Evolutionary conservation across 257 asterid genomes (phyloP).

Genomic region (Ophiorrhiza pumila): DNA sequence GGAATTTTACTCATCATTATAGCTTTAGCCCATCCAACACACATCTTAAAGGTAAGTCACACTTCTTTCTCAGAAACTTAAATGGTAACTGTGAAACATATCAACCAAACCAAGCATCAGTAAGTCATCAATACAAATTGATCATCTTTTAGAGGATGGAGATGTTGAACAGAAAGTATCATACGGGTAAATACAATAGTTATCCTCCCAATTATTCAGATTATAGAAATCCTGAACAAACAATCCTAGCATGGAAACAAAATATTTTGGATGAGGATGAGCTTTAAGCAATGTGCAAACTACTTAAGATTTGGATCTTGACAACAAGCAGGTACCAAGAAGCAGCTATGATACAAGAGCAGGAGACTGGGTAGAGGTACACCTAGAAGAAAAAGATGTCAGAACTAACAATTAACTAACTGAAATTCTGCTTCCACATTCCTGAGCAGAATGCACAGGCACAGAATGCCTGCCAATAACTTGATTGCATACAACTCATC

Average conservation of each 20-base stretch:
- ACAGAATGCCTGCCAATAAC: not conserved
- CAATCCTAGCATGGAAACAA: not conserved
- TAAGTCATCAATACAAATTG: not conserved
- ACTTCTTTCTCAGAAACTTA: not conserved
- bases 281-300: no score
- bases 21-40: not conserved
- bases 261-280: not conserved
- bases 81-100: not conserved
- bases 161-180: not conserved
- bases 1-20: not conserved
- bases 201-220: not conserved
- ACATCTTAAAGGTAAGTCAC: not conserved
- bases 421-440: not conserved
- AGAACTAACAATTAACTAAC: not conserved
- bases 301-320: no score
- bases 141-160: not conserved
- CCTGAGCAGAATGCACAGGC: not conserved
- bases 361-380: not conserved
- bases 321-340: no score
- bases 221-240: not conserved
- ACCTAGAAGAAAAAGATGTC: no score
- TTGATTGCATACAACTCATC: not conserved
- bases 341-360: no score
- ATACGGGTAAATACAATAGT: not conserved
- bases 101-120: not conserved